Conservation (phyloP, 805 yeast species). For the Saccharomycopsis oosterbeekiorum region DNA sequence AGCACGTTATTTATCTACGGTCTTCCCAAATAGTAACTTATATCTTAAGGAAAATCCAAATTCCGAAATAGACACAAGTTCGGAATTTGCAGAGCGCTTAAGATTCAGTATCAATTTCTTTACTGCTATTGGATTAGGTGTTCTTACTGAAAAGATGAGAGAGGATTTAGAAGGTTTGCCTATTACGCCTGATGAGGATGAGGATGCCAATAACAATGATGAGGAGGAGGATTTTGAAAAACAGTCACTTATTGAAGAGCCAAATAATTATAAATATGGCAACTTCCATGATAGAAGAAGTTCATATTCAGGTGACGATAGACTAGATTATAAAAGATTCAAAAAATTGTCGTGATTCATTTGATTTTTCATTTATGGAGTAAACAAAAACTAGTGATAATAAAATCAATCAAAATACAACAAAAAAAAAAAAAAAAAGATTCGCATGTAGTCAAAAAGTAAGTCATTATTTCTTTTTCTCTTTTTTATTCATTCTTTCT, state of each 20-base stretch:
- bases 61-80: constrained; percentile 20
- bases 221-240: background rate
- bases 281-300: background rate
- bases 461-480: background rate
- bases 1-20: constrained; percentile 39
- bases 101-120: constrained; percentile 82
- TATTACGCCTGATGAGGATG: background rate
- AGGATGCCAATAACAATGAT: background rate
- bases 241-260: background rate
- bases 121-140: constrained; percentile 87
- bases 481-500: too few relatives aligned
- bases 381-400: too few relatives aligned
- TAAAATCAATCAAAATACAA: background rate
- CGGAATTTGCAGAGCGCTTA: constrained; percentile 38
- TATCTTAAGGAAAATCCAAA: constrained; percentile 22
- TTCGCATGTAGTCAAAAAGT: background rate
- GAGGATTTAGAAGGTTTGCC: constrained; percentile 27
- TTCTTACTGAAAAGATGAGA: constrained; percentile 76
- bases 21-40: constrained; percentile 44
- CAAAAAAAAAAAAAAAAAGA: too few relatives aligned
- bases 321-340: background rate
- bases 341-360: background rate
- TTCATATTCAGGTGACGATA: background rate
- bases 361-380: background rate
- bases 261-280: background rate